A percentile compares a stretch with the other conserved stretches of the same genome.
Conservation (phyloP, 2,329 filamentous ascomycete genomes). For the Sporothrix inflata region DNA sequence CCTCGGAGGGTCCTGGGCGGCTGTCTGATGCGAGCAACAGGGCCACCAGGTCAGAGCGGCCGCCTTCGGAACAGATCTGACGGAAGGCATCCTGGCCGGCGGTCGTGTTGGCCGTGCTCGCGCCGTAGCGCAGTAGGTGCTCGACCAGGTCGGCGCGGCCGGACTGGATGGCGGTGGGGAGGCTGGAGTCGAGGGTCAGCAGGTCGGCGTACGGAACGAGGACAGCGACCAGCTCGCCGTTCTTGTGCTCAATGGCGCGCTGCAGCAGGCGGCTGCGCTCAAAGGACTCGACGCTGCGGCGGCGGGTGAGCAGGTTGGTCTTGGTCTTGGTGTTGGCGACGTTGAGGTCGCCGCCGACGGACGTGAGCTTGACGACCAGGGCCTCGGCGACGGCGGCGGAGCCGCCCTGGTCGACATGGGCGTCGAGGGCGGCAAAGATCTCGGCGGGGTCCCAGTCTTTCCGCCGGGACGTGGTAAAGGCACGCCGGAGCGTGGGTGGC, state of each 20-base stretch:
- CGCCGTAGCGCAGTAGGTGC: conserved; percentile 56
- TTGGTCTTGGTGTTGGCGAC: conserved; percentile 52
- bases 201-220: conserved; percentile 58
- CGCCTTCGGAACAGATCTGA: conserved; percentile 52
- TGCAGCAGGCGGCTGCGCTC: conserved; percentile 53
- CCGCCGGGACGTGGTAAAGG: conserved; percentile 49
- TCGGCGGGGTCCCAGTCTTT: conserved; percentile 58
- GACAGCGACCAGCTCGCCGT: conserved; percentile 58
- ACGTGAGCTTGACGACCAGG: conserved; percentile 54
- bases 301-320: conserved; percentile 51
- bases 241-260: conserved; percentile 59
- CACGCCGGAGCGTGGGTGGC: conserved; percentile 41
- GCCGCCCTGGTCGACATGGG: conserved; percentile 53
- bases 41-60: conserved; percentile 51
- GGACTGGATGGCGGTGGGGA: conserved; percentile 53
- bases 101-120: conserved; percentile 51
- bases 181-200: conserved; percentile 52
- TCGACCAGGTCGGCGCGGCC: conserved; percentile 50
- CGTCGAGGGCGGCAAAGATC: conserved; percentile 55
- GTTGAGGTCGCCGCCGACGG: conserved; percentile 56
- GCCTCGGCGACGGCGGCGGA: conserved; percentile 60
- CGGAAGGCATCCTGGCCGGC: conserved; percentile 59
- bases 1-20: conserved; percentile 46
- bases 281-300: conserved; percentile 54
- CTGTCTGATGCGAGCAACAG: conserved; percentile 56